Evolutionary conservation across 441 rosid genomes (phyloP).

Genomic region (Adansonia madagascariensis): DNA sequence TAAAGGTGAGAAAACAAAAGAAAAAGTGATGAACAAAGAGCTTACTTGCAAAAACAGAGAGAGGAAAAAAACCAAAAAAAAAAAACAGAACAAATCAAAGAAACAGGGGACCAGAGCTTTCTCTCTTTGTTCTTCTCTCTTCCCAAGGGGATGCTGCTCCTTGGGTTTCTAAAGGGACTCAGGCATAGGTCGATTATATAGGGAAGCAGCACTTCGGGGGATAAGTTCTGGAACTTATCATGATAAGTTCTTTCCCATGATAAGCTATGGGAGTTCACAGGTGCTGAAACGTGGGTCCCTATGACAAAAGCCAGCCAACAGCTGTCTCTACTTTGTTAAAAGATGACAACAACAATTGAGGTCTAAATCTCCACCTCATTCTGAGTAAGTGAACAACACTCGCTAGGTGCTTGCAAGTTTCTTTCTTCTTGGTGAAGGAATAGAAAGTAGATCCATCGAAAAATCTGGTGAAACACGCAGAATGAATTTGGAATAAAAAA

Average conservation of each 20-base stretch:
- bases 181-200: conserved; percentile 17
- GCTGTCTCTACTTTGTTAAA: conserved; percentile 32
- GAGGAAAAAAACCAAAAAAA: too few relatives aligned
- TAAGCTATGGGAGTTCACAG: neutral
- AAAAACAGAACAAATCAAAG: conserved; percentile 13
- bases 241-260: neutral
- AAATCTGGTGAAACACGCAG: too few relatives aligned
- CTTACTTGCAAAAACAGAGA: conserved; percentile 28
- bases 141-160: conserved; percentile 34
- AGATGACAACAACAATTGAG: conserved; percentile 33
- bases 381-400: conserved; percentile 27
- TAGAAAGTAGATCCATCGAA: neutral
- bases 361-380: neutral
- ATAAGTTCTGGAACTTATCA: rapidly evolving
- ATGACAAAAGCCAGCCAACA: conserved; percentile 25
- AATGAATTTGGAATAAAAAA: too few relatives aligned
- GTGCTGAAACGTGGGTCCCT: conserved; percentile 18
- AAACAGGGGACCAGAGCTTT: neutral
- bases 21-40: neutral
- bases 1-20: neutral
- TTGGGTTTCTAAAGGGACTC: neutral
- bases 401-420: conserved; percentile 5
- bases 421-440: conserved; percentile 3
- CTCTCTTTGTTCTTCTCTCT: conserved; percentile 15
- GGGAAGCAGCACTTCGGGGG: conserved; percentile 33